Evolutionary conservation across 257 asterid species (phyloP), one percentile per base, ranked within the genome.

Genomic region (Nicotiana tabacum): DNA sequence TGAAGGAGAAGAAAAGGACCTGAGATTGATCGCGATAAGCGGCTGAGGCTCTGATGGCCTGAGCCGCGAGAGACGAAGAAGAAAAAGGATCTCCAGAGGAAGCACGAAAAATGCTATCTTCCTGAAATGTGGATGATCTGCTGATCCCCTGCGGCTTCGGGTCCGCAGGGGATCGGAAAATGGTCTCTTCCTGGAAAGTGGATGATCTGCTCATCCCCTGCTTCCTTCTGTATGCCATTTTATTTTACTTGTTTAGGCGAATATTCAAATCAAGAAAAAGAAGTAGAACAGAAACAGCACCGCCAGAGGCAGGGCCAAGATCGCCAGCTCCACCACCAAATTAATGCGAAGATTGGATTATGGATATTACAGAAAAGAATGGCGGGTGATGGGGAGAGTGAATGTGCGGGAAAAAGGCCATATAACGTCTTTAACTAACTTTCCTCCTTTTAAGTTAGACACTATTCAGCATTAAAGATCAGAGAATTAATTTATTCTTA

Each of bases 211-310:
- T 83, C 72, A 77, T 51, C 62, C 83, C 86, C 7, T 77, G 86
- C n/a, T 61, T 76, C 77, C 86, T 83, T 76, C 86, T 51, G 62
- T 83, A 83, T 2, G 86, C 86, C 86, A 83, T 83, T 60, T 60
- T n/a, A 4, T 1, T 12, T 4, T 18, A 15, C 62, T 56, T 56
- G 9, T 6, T 56, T 56, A 7, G n/a, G n/a, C 2, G 62, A 56
- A 56, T 17, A 58, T 58, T 58, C 27, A 17, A 17, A 17, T 58
- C 4, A 18, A 29, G 24, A 74, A 48, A 74, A 27, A 3, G 27
- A 74, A 67, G 29, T 17, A 5, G 8, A 33, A 61, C 12, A 61
- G 27, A 9, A 61, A 21, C 21, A 18, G 65, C 29, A 58, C 65
- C 10, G 9, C 58, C 58, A 53, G 18, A 53, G 58, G 58, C 16